Evolutionary conservation across 2,329 filamentous ascomycete genomes (phyloP), one percentile per base, ranked within the genome.

Genomic region (Aspergillus awamori): DNA sequence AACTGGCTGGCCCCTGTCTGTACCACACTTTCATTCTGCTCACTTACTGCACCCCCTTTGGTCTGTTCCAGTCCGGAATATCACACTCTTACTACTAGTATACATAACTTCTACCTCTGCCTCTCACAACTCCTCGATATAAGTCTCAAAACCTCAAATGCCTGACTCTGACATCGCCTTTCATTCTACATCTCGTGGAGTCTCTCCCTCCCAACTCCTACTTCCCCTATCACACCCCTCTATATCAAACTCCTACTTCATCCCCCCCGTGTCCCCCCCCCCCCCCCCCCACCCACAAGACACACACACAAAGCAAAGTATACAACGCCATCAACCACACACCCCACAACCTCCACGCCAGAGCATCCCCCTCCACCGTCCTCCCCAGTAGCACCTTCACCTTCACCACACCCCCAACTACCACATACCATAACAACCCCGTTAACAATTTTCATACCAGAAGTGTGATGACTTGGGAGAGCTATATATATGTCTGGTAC

Each of bases 271-370:
- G n/a, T n/a, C 20, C 20, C 20, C 20, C 20, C 20, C 2, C 20
- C 20, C 20, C 2, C 20, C 20, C 20, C 17, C 17, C 17, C 17
- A 1, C 17, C 17, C 17, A n/a, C n/a, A n/a, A n/a, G 2, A 20
- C 17, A 20, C 17, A 20, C 47, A 28, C 11, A 13, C 47, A 36
- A 30, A 28, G 43, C n/a, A 36, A 41, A 3, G 15, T 26, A 41
- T 60, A 60, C 20, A 60, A 24, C 8, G 17, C 43, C 28, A 60
- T 33, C 58, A 55, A 53, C 58, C 58, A 60, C 3, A 30, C 20
- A 49, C 43, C 51, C 57, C 58, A 60, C 58, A 24, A 11, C 13
- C 58, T 55, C 58, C 58, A 60, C 13, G 58, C 58, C 5, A 3
- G 7, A 7, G 52, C 51, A 51, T 60, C 45, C 4, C 20, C 43